Evolutionary conservation across 257 asterid genomes (phyloP).

Genomic region (Solanum clarkiae): DNA sequence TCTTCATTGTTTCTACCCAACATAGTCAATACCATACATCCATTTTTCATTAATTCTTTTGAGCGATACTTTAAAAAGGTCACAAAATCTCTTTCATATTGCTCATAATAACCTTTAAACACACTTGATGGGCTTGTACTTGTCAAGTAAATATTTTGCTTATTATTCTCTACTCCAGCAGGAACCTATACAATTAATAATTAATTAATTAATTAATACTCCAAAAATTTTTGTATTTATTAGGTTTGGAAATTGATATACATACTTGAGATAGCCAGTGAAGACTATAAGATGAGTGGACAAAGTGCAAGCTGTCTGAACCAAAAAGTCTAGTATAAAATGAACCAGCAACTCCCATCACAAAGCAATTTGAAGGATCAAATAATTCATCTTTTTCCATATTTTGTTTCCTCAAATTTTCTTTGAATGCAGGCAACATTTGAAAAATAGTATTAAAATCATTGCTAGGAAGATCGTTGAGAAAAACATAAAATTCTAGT

Average conservation of each 20-base stretch:
- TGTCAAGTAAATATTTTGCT: conserved; percentile 29
- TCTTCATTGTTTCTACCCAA: conserved; percentile 36
- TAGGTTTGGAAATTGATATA: not conserved
- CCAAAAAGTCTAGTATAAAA: conserved; percentile 52
- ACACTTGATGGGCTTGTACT: conserved; percentile 27
- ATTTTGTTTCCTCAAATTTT: conserved; percentile 5
- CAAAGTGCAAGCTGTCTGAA: conserved; percentile 28
- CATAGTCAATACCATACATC: conserved; percentile 43
- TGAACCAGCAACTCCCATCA: conserved; percentile 41
- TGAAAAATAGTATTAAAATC: conserved; percentile 54
- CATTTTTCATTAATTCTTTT: conserved; percentile 32
- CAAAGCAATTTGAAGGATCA: conserved; percentile 10
- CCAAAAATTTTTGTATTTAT: too few relatives aligned
- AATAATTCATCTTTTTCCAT: conserved; percentile 2
- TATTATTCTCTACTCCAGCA: conserved; percentile 20
- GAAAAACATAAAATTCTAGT: conserved; percentile 33
- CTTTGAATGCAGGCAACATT: conserved; percentile 15
- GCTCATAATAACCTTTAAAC: conserved; percentile 31
- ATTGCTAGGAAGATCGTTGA: conserved; percentile 55
- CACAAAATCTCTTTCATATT: conserved; percentile 38
- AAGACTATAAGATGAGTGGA: conserved; percentile 57
- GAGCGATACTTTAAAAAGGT: conserved; percentile 35
- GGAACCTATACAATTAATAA: conserved; percentile 19
- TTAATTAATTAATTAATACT: too few relatives aligned
- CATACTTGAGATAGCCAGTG: conserved; percentile 45